phyloP scores from a whole-genome alignment of 345 rosid species.

The Salix caprea region DNA sequence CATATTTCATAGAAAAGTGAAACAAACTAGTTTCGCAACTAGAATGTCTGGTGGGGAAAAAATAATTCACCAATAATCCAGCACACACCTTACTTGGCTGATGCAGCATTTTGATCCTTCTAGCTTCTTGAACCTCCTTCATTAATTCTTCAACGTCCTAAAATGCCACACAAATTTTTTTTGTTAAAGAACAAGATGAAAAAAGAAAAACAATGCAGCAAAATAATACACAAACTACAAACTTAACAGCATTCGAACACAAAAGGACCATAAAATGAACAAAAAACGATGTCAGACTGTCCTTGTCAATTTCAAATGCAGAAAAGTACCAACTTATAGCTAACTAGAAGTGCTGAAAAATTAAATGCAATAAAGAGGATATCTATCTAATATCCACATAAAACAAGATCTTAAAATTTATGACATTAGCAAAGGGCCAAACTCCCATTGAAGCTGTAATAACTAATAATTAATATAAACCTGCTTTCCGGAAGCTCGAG shows the following conservation, averaged over 20 bases:
- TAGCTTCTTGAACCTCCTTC: conserved; percentile 99
- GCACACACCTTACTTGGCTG: conserved; percentile 89
- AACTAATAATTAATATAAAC: conserved; percentile 14
- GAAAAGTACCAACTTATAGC: background rate
- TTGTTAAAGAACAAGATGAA: background rate
- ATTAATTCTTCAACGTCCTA: conserved; percentile 87
- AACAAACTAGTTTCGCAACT: background rate
- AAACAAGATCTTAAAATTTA: background rate
- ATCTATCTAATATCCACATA: background rate
- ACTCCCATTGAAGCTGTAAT: background rate
- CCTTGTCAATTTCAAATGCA: background rate
- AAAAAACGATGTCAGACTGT: background rate
- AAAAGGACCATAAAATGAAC: background rate
- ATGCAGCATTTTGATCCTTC: conserved; percentile 98
- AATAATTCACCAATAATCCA: conserved; percentile 9
- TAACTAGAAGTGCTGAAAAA: background rate
- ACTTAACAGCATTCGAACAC: conserved; percentile 3
- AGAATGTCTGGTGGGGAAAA: background rate
- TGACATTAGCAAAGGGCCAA: background rate
- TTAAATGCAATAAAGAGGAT: background rate
- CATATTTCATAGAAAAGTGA: background rate
- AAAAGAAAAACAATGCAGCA: background rate
- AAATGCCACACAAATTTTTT: conserved; percentile 15
- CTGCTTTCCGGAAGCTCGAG: conserved; percentile 79
- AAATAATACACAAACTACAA: conserved; percentile 4